These are phyloP conservation scores for Ophiostoma australiae DNA, from an alignment of 2,329 filamentous ascomycete genomes.

Conservation along the genomic window DNA sequence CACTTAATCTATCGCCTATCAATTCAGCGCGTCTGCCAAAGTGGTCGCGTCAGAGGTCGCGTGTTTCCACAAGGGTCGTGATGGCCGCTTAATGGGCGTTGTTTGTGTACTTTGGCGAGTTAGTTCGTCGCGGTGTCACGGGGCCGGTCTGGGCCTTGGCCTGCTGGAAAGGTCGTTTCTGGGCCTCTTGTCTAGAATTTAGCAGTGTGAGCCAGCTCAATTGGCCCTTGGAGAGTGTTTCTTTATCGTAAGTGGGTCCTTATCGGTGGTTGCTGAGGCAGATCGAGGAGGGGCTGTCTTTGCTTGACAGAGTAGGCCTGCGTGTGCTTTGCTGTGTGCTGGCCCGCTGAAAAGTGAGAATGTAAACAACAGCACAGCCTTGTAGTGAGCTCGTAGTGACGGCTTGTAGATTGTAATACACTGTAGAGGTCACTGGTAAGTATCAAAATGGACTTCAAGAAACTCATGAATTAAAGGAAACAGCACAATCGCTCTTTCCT, in stretches of 20 bases:
- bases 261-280: slow-evolving; percentile 22
- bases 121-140: slow-evolving; percentile 11
- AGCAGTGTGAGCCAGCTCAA: background rate
- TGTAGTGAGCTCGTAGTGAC: background rate
- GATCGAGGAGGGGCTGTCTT: slow-evolving; percentile 18
- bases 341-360: slow-evolving; percentile 13
- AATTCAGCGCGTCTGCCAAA: background rate
- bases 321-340: background rate
- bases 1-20: background rate
- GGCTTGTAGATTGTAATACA: no score
- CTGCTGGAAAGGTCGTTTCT: background rate
- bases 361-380: slow-evolving; percentile 21
- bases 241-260: background rate
- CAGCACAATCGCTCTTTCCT: slow-evolving; percentile 11
- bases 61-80: background rate
- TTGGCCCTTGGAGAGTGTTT: background rate
- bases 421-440: background rate
- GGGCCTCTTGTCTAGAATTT: background rate
- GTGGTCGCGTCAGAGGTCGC: slow-evolving; percentile 8
- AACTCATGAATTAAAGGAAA: background rate
- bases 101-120: background rate
- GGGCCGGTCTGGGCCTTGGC: background rate
- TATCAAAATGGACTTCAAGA: background rate
- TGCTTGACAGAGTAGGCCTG: background rate
- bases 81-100: background rate